Conservation (phyloP, 495 filamentous ascomycete genomes). For the Penicillium paxilli region DNA sequence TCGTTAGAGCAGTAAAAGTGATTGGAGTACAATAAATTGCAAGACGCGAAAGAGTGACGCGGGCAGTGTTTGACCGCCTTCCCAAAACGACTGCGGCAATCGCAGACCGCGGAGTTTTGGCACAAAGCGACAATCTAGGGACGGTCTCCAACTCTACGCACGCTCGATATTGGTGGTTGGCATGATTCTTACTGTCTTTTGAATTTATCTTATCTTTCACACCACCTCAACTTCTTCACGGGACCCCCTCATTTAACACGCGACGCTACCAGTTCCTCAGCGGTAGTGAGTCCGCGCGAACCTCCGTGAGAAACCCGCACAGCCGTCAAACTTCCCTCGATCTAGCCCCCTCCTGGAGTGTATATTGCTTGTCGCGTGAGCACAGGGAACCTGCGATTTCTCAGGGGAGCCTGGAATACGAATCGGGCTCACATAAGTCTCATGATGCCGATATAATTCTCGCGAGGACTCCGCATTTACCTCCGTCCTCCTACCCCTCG, state of each 20-base stretch:
- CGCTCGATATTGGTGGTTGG: slow-evolving; percentile 1
- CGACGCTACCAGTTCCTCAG: background rate
- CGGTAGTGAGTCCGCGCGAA: slow-evolving; percentile 10
- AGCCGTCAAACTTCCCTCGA: slow-evolving; percentile 1
- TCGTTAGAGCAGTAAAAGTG: too few relatives aligned
- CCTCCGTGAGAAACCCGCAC: slow-evolving; percentile 7
- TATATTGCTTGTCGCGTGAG: slow-evolving; percentile 1
- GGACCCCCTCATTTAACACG: slow-evolving; percentile 2
- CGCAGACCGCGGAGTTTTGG: background rate
- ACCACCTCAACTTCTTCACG: background rate
- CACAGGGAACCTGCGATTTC: background rate
- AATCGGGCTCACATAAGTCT: slow-evolving; percentile 8
- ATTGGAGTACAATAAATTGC: too few relatives aligned
- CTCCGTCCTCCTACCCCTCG: slow-evolving; percentile 16
- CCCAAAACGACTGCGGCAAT: background rate
- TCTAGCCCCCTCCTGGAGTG: background rate
- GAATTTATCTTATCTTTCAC: background rate
- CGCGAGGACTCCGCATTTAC: slow-evolving; percentile 22
- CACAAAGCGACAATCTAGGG: slow-evolving; percentile 11
- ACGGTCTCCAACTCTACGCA: slow-evolving; percentile 7
- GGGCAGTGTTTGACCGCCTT: slow-evolving; percentile 31
- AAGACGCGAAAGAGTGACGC: too few relatives aligned
- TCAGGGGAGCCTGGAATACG: background rate
- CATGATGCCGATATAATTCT: slow-evolving; percentile 28
- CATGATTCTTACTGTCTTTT: slow-evolving; percentile 8